Conservation (phyloP, 1,139 yeast species). For the Candida sojae region DNA sequence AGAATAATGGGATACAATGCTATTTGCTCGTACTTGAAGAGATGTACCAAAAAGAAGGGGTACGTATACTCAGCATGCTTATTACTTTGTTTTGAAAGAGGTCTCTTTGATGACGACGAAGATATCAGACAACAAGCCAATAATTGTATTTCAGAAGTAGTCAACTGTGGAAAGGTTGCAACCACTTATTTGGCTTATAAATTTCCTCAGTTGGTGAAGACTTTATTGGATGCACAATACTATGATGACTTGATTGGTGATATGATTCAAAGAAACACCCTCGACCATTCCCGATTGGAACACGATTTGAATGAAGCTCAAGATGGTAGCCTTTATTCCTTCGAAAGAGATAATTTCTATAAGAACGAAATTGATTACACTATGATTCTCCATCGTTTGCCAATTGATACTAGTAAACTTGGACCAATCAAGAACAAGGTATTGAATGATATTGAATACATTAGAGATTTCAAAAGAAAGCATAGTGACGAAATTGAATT, state of each 20-base stretch:
- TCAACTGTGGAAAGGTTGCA: constrained; percentile 17
- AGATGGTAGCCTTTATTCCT: constrained; percentile 25
- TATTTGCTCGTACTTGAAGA: constrained; percentile 6
- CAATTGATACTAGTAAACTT: not conserved
- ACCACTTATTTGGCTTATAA: constrained; percentile 8
- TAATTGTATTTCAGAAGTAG: constrained; percentile 24
- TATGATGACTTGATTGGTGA: constrained; percentile 3
- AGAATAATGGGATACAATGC: constrained; percentile 10
- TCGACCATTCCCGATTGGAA: constrained; percentile 5
- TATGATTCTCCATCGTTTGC: constrained; percentile 4
- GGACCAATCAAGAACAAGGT: constrained; percentile 5
- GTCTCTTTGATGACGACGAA: constrained; percentile 58
- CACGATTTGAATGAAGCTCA: not conserved
- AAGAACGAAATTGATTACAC: constrained; percentile 21
- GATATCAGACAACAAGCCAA: constrained; percentile 45
- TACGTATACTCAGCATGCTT: constrained; percentile 7
- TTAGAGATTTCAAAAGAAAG: constrained; percentile 3
- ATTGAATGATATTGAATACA: constrained; percentile 6
- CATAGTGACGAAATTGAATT: constrained; percentile 2
- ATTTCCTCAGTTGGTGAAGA: constrained; percentile 8
- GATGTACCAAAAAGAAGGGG: constrained; percentile 2
- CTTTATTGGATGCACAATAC: constrained; percentile 2
- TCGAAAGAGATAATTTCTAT: constrained; percentile 32
- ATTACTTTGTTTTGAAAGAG: constrained; percentile 11
- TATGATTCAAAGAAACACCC: constrained; percentile 9